Base-by-base conservation (phyloP, 2,329 filamentous ascomycete species). In the Fusarium lyarnte region DNA sequence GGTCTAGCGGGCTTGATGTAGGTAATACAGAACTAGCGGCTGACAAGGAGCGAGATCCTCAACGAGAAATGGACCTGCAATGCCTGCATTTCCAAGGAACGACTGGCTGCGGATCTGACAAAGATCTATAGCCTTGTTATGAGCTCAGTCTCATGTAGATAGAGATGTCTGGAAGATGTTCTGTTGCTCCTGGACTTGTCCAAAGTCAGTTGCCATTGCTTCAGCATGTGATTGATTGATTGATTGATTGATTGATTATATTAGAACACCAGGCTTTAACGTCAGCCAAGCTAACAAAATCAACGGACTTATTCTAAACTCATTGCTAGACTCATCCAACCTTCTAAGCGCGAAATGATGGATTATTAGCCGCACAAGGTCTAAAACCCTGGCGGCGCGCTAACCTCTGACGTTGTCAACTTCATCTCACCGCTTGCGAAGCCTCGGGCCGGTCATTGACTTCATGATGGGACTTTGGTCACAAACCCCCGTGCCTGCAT, bases 371-470 rank as follows among this genome's bases (percentile, higher is more conserved):
- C 65, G 72, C 72, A 72, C 54, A 46, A 70, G 71, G 63, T 72
- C 58, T 55, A 60, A 70, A 68, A 63, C 52, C 69, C 62, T 62
- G 69, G 58, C 61, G 61, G 42, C 47, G 45, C 64, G 66, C 69
- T 74, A 74, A 38, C 51, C 39, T 55, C 35, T 72, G 55, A 74
- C 61, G 72, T 29, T 63, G 41, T 62, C 70, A 64, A 74, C 66
- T 47, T 71, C 62, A 69, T 74, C 73, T 75, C 73, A 75, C 73
- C 73, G 73, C 73, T 66, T 61, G 52, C 41, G 49, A 58, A 66
- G 45, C 61, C 52, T 74, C 53, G 58, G 66, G 47, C 58, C 46
- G 45, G 66, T 29, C 46, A 53, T 61, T 25, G 38, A 59, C 55
- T 71, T 63, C 51, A 25, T 58, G 70, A 72, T 64, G 63, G 58